phyloP scores from a whole-genome alignment of 441 rosid species.

The Corymbia calophylla region DNA sequence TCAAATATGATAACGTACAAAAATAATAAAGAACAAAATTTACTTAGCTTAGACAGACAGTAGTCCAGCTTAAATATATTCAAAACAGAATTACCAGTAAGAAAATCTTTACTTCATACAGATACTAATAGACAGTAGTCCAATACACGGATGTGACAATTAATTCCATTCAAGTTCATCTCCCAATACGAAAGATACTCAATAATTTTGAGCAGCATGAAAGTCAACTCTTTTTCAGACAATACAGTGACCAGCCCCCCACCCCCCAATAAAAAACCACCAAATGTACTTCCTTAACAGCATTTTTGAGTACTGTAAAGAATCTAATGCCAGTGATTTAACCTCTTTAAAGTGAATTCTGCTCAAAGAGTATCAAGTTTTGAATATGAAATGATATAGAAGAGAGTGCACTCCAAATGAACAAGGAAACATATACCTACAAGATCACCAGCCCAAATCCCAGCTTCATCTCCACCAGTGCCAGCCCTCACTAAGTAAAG shows the following conservation, averaged over 20 bases:
- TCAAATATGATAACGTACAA: not conserved
- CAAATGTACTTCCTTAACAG: not conserved
- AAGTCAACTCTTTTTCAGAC: not conserved
- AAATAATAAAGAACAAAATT: not conserved
- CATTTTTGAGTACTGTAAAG: not conserved
- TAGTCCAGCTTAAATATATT: not conserved
- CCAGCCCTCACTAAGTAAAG: conserved; percentile 79
- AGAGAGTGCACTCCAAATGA: conserved; percentile 16
- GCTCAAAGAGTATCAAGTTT: not conserved
- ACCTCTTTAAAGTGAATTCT: not conserved
- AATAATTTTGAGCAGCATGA: not conserved
- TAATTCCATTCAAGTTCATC: not conserved
- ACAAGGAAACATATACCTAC: conserved; percentile 86
- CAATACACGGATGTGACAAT: not conserved
- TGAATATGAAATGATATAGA: not conserved
- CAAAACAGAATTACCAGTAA: not conserved
- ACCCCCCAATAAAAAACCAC: not conserved
- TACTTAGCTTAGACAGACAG: not conserved
- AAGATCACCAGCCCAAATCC: conserved; percentile 99
- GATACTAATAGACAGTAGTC: not conserved
- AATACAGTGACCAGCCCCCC: not conserved
- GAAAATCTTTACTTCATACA: not conserved
- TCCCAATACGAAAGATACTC: not conserved
- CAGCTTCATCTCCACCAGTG: conserved; percentile 99
- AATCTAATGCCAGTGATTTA: not conserved